Conservation (phyloP, 1,139 yeast genomes). For the Scheffersomyces cryptocercus region DNA sequence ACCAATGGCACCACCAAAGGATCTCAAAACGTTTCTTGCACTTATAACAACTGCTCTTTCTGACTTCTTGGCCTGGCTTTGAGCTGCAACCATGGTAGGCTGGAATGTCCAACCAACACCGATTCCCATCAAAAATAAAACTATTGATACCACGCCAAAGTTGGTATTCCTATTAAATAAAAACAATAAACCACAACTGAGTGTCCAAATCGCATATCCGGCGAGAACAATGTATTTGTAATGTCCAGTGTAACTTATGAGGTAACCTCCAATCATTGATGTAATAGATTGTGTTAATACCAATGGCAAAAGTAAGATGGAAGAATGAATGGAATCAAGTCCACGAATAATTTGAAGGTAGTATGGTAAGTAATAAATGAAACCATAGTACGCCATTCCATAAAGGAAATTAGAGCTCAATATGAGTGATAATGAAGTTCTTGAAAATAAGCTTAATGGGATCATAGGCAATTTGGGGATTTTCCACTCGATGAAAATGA, state of each 20-base stretch:
- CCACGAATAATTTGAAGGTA: constrained; percentile 20
- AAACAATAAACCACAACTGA: constrained; percentile 15
- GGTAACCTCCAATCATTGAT: constrained; percentile 18
- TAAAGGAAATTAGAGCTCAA: constrained; percentile 17
- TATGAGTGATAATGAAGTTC: constrained; percentile 13
- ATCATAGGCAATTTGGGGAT: constrained; percentile 23
- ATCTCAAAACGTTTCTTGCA: constrained; percentile 20
- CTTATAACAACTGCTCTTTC: constrained; percentile 23
- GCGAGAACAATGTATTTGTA: constrained; percentile 13
- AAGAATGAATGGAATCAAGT: constrained; percentile 13
- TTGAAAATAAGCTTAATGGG: constrained; percentile 17
- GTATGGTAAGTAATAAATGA: constrained; percentile 18
- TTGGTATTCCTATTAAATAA: constrained; percentile 13
- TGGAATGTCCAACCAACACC: constrained; percentile 24
- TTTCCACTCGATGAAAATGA: constrained; percentile 19
- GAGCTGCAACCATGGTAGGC: constrained; percentile 25
- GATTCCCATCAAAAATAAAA: constrained; percentile 17
- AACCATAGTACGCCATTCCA: constrained; percentile 20
- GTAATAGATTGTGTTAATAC: constrained; percentile 17
- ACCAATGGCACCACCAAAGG: constrained; percentile 24
- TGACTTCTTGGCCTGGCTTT: constrained; percentile 20
- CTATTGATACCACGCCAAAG: constrained; percentile 14
- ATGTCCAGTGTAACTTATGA: constrained; percentile 18
- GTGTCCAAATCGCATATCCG: constrained; percentile 18
- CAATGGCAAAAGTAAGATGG: constrained; percentile 17